Conservation (phyloP, 306 rosid species). For the Cicer cuneatum region DNA sequence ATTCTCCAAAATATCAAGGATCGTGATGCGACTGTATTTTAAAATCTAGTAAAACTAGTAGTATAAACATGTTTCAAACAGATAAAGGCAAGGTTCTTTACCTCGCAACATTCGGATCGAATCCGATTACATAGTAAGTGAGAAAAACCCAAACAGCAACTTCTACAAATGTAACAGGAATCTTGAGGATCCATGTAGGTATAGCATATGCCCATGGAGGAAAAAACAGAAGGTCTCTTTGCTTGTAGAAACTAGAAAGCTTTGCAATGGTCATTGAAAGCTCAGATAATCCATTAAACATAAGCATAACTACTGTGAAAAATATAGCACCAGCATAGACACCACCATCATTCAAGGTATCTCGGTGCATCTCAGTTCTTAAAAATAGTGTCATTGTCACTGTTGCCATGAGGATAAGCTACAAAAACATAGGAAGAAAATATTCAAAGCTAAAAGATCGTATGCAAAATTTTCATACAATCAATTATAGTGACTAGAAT, state of each 20-base stretch:
- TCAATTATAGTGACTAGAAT: background rate
- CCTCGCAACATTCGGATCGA: constrained; percentile 56
- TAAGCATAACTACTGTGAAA: constrained; percentile 9
- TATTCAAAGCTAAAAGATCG: background rate
- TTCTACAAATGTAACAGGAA: constrained; percentile 51
- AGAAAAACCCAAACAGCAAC: constrained; percentile 57
- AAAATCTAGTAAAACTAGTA: background rate
- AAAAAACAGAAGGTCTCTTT: constrained; percentile 59
- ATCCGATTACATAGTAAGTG: constrained; percentile 62
- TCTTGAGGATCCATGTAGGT: constrained; percentile 59
- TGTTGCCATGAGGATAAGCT: constrained; percentile 59
- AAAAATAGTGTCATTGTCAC: constrained; percentile 61
- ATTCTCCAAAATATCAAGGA: background rate
- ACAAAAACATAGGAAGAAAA: constrained; percentile 18
- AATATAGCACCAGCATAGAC: constrained; percentile 38
- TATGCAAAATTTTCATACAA: background rate
- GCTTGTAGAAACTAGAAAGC: constrained; percentile 68
- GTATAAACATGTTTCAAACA: background rate
- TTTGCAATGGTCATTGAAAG: constrained; percentile 55
- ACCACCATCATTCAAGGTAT: constrained; percentile 50
- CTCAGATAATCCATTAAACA: constrained; percentile 54
- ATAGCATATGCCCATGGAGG: constrained; percentile 67
- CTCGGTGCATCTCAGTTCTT: constrained; percentile 67
- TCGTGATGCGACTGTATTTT: background rate
- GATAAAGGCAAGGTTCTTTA: constrained; percentile 14